Percentiles rank a stretch among this genome's conserved stretches.
These are phyloP conservation scores for Pestalotiopsis sp. DNA, from an alignment of 2,329 filamentous ascomycete species.

Conservation along the genomic window DNA sequence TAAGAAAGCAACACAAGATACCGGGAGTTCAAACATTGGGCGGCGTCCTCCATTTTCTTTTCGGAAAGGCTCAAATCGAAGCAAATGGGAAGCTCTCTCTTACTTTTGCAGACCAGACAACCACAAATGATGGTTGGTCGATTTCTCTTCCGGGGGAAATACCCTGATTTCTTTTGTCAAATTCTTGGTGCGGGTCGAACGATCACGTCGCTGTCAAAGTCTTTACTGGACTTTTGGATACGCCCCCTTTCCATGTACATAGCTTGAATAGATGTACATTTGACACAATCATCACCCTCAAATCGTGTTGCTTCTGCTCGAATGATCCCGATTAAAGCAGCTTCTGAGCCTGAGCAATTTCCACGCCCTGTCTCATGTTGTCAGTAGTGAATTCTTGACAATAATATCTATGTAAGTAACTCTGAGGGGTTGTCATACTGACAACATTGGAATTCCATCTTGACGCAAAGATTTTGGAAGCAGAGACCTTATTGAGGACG, in stretches of 20 bases:
- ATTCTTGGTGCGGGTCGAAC: not conserved
- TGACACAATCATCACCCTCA: not conserved
- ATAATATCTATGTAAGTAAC: too few relatives aligned
- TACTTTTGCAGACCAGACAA: not conserved
- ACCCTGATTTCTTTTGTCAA: not conserved
- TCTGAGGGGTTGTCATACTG: too few relatives aligned
- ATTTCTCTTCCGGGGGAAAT: not conserved
- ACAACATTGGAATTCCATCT: too few relatives aligned
- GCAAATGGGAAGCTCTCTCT: too few relatives aligned
- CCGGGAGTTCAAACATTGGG: conserved; percentile 3
- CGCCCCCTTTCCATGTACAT: not conserved
- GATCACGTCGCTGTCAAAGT: not conserved
- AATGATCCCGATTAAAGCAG: too few relatives aligned
- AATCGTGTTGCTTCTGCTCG: not conserved
- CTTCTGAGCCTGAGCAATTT: too few relatives aligned
- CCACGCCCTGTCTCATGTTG: too few relatives aligned
- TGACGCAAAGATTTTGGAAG: too few relatives aligned
- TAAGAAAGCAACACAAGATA: not conserved
- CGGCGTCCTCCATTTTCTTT: not conserved
- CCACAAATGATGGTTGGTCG: not conserved
- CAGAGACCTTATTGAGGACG: too few relatives aligned
- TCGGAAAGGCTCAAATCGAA: not conserved
- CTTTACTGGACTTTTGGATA: not conserved
- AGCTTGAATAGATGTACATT: not conserved
- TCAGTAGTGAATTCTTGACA: too few relatives aligned